phyloP scores from a whole-genome alignment of 352 stramenopile species.

The Phytophthora pisi region DNA sequence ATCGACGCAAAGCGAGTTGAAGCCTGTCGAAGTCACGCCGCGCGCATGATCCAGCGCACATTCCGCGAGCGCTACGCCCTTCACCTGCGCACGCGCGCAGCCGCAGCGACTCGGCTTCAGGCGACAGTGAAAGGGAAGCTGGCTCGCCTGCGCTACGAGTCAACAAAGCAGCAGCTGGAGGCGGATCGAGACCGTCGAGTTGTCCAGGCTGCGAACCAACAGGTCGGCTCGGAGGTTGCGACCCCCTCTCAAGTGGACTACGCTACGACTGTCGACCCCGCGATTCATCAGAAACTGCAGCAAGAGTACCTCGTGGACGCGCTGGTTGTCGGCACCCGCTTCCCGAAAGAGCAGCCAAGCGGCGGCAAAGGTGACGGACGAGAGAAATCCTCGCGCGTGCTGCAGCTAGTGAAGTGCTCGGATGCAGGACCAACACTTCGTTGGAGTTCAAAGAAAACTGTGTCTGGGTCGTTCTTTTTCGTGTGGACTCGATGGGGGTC shows the following conservation, averaged over 20 bases:
- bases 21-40: constrained; percentile 25
- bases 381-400: constrained; percentile 14
- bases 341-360: constrained; percentile 1
- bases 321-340: constrained; percentile 10
- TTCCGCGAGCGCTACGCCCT: constrained; percentile 45
- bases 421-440: not conserved
- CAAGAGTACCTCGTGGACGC: not conserved
- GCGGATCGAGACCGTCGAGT: not conserved
- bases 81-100: constrained; percentile 34
- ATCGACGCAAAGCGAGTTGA: constrained; percentile 32
- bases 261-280: constrained; percentile 9
- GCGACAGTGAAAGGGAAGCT: constrained; percentile 20
- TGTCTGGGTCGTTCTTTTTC: not conserved
- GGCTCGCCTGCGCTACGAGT: constrained; percentile 6
- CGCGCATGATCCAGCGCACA: constrained; percentile 44
- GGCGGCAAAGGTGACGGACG: not conserved
- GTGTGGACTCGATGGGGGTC: not conserved
- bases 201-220: constrained; percentile 2
- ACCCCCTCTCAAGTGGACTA: constrained; percentile 16
- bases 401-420: constrained; percentile 21
- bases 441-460: not conserved
- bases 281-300: constrained; percentile 15
- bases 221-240: constrained; percentile 1
- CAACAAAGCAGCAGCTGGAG: constrained; percentile 7
- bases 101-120: constrained; percentile 46